Evolutionary conservation across 352 stramenopile species (phyloP).

Genomic region (Phytophthora meadii): DNA sequence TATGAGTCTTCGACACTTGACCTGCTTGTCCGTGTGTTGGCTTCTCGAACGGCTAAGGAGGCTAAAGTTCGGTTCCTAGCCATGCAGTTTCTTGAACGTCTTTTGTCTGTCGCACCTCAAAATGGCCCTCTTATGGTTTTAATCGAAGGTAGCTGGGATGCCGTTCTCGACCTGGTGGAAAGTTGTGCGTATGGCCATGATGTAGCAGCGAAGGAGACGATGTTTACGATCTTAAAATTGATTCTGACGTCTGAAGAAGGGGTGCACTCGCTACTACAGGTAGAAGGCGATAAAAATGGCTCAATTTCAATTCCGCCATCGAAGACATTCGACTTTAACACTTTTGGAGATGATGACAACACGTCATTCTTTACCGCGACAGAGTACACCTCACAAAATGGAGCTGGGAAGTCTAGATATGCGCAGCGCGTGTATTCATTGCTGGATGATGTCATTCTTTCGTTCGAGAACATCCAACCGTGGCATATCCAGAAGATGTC

Average conservation of each 20-base stretch:
- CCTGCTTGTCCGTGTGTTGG: slow-evolving; percentile 48
- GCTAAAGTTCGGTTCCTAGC: slow-evolving; percentile 37
- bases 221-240: slow-evolving; percentile 62
- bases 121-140: slow-evolving; percentile 53
- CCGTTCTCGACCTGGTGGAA: slow-evolving; percentile 57
- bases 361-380: slow-evolving; percentile 63
- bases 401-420: slow-evolving; percentile 37
- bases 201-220: slow-evolving; percentile 52
- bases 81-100: slow-evolving; percentile 46
- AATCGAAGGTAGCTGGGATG: slow-evolving; percentile 57
- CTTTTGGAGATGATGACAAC: slow-evolving; percentile 52
- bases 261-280: slow-evolving; percentile 46
- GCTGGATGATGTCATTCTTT: slow-evolving; percentile 71
- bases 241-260: slow-evolving; percentile 59
- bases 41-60: slow-evolving; percentile 17
- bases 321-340: slow-evolving; percentile 47
- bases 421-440: slow-evolving; percentile 64
- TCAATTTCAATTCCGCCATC: slow-evolving; percentile 14
- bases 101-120: slow-evolving; percentile 54
- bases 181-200: slow-evolving; percentile 48
- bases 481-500: slow-evolving; percentile 82
- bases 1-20: slow-evolving; percentile 76
- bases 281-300: slow-evolving; percentile 3
- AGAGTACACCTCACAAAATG: slow-evolving; percentile 54
- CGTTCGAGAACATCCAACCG: slow-evolving; percentile 76